These are phyloP conservation scores for Fistulina hepatica DNA, from an alignment of 1,284 basidiomycete genomes.

Conservation along the genomic window DNA sequence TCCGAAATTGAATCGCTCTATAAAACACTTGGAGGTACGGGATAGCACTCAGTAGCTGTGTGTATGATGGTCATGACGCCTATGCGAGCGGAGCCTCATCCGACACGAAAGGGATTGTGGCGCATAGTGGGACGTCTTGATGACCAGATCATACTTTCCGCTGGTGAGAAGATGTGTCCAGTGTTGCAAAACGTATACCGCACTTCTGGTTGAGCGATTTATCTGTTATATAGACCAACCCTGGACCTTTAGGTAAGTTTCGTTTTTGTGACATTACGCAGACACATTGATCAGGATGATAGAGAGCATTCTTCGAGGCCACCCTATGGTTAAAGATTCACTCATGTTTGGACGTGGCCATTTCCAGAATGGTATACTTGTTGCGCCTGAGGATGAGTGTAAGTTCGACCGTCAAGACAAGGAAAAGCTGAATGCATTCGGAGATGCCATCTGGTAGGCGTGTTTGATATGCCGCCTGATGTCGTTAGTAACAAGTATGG, in stretches of 20 bases:
- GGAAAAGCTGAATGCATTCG: slow-evolving; percentile 20
- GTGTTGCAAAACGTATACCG: neutral
- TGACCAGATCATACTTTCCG: slow-evolving; percentile 34
- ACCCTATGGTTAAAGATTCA: slow-evolving; percentile 25
- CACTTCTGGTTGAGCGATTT: neutral
- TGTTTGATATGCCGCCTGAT: neutral
- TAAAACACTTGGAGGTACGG: no score
- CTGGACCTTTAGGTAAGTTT: slow-evolving; percentile 25
- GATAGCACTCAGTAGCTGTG: no score
- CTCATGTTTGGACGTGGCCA: slow-evolving; percentile 28
- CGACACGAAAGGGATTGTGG: slow-evolving; percentile 26
- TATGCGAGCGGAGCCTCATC: slow-evolving; percentile 25
- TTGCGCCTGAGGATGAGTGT: slow-evolving; percentile 23
- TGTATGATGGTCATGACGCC: no score
- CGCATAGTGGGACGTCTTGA: slow-evolving; percentile 28
- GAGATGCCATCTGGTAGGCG: slow-evolving; percentile 22
- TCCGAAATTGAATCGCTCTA: no score
- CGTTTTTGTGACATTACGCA: no score
- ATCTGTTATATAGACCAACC: slow-evolving; percentile 23
- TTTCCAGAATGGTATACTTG: slow-evolving; percentile 29
- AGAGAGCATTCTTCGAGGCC: slow-evolving; percentile 27
- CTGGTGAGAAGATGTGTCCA: slow-evolving; percentile 29
- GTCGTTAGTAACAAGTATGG: neutral
- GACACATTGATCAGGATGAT: no score
- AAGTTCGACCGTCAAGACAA: slow-evolving; percentile 21